Base-by-base conservation (phyloP, 2,329 filamentous ascomycete genomes). In the Chaetomium globosum region DNA sequence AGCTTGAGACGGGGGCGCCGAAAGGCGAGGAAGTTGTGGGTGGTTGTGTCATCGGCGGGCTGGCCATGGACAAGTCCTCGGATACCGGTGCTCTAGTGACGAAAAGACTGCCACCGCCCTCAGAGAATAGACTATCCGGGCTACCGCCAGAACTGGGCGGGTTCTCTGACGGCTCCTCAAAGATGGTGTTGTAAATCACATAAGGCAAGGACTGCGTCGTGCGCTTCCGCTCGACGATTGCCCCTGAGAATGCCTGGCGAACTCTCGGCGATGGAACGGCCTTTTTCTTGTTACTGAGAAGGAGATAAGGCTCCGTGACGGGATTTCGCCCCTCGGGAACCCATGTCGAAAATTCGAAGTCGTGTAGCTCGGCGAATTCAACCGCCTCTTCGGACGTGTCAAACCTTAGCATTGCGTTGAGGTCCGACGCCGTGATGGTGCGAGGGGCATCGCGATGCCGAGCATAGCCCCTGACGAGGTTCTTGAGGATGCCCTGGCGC, bases 341-440 rank as follows among this genome's bases (percentile, higher is more conserved):
- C 63, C 69, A 82, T 69, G 70, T 76, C 67, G 52, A 80, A 60
- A 88, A 87, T 26, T 80, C 76, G 33, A 89, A 77, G 9, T 80
- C 80, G 64, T 87, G 84, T n/a, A 82, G 76, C 69, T 85, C 81
- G 0, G 86, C 86, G 74, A 92, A 88, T 0, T 83, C 80, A 19
- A 89, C 80, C 9, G 90, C 88, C 65, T 92, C 87, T 36, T 84
- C 77, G 63, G 89, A 82, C 0, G 84, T 86, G 67, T 92, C 90
- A 68, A 92, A 93, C 19, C 81, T 80, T n/a, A 89, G 77, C 67
- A 85, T 83, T 9, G 75, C 77, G 71, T 87, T 87, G 30, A 89
- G 75, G 5, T 80, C 81, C 0, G 78, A 74, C 0, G 85, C 80
- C 0, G 85, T 88, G 54, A 89, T 81, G 68, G 89, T 87, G 69